Evolutionary conservation across 2,329 filamentous ascomycete species (phyloP).

Genomic region (Talaromyces verruculosus): DNA sequence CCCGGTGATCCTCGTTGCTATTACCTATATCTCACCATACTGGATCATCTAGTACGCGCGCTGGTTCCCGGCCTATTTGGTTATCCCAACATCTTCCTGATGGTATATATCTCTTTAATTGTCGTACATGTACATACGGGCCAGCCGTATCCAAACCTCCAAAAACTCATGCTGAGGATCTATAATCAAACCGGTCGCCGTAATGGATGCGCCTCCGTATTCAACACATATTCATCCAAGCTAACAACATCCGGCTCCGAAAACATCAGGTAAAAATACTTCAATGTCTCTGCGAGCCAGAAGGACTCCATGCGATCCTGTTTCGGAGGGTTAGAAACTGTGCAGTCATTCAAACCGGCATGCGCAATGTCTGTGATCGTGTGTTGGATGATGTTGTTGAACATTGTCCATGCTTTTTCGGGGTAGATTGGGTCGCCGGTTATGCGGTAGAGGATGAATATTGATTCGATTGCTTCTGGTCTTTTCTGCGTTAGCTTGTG

Average conservation of each 20-base stretch:
- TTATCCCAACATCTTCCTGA: too few relatives aligned
- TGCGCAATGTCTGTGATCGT: conserved; percentile 68
- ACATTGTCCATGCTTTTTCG: conserved; percentile 87
- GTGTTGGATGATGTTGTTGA: conserved; percentile 65
- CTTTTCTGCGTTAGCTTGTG: conserved; percentile 41
- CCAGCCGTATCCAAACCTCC: neutral
- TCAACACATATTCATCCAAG: conserved; percentile 67
- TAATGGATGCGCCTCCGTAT: conserved; percentile 57
- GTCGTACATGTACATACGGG: neutral
- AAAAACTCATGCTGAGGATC: neutral
- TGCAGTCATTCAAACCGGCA: conserved; percentile 48
- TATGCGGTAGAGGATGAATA: conserved; percentile 89
- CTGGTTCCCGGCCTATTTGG: too few relatives aligned
- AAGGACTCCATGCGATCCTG: conserved; percentile 79
- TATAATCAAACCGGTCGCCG: conserved; percentile 33
- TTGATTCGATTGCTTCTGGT: conserved; percentile 82
- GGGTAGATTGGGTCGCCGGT: conserved; percentile 74
- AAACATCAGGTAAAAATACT: conserved; percentile 87
- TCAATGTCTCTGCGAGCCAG: conserved; percentile 86
- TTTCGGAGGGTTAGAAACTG: conserved; percentile 35
- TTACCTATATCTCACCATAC: too few relatives aligned
- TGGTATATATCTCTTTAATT: too few relatives aligned
- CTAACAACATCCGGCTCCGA: conserved; percentile 64
- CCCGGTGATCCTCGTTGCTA: too few relatives aligned
- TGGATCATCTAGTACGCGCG: too few relatives aligned